These are phyloP conservation scores for sorghum (Sorghum bicolor) DNA, from an alignment of 176 grass and related monocot species.

Conservation along the genomic window Sorghum_bicolor_NCBIv3 NC_012874.2:68461001-68461500, in stretches of 20 bases:
- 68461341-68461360: neutral
- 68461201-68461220: constrained; percentile 79
- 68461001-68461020: constrained; percentile 87
- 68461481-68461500: constrained; percentile 87
- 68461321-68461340: neutral
- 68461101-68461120: constrained; percentile 73
- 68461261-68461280: constrained; percentile 32
- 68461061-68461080: neutral
- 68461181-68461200: constrained; percentile 71
- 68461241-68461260: constrained; percentile 61
- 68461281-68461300: constrained; percentile 13
- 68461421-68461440: neutral
- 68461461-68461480: constrained; percentile 75
- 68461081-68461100: neutral
- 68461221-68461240: constrained; percentile 67
- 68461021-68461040: constrained; percentile 95
- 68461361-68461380: neutral
- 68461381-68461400: neutral
- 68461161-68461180: constrained; percentile 85
- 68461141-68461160: constrained; percentile 88
- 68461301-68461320: neutral
- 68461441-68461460: constrained; percentile 73
- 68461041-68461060: constrained; percentile 9
- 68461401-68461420: constrained; percentile 3
- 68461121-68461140: constrained; percentile 75